Percentiles rank a stretch among this genome's conserved stretches.
Evolutionary conservation across 73 alveolate genomes (phyloP).

Genomic region (Tetrahymena elliotti): DNA sequence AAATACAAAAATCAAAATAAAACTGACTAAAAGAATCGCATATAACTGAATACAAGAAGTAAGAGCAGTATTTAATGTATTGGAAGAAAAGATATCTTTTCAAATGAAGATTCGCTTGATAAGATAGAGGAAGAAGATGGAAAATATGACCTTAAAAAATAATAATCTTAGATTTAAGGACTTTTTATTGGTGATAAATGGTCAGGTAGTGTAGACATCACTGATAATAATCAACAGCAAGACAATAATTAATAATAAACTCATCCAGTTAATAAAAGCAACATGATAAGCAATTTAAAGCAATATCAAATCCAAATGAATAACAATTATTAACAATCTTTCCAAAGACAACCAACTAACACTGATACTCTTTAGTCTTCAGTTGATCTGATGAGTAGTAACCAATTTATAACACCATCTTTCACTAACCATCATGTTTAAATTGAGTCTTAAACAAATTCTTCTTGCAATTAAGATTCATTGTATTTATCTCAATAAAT

Average conservation of each 20-base stretch:
- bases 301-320: background rate
- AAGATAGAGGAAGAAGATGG: background rate
- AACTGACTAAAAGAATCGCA: background rate
- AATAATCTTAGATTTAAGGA: background rate
- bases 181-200: background rate
- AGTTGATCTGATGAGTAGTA: background rate
- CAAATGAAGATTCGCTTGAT: background rate
- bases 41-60: background rate
- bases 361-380: background rate
- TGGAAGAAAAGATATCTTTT: background rate
- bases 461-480: background rate
- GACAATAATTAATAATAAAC: background rate
- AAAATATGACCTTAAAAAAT: background rate
- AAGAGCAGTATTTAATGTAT: background rate
- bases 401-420: background rate
- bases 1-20: background rate
- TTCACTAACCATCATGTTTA: background rate
- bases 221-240: background rate
- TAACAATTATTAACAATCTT: background rate
- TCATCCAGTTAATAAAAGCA: background rate
- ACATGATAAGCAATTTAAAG: background rate
- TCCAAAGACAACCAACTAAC: background rate
- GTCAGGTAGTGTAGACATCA: background rate
- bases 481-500: background rate
- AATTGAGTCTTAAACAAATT: background rate